These are phyloP conservation scores for Ascocoryne sarcoides DNA, from an alignment of 2,329 filamentous ascomycete genomes.

Conservation along the genomic window DNA sequence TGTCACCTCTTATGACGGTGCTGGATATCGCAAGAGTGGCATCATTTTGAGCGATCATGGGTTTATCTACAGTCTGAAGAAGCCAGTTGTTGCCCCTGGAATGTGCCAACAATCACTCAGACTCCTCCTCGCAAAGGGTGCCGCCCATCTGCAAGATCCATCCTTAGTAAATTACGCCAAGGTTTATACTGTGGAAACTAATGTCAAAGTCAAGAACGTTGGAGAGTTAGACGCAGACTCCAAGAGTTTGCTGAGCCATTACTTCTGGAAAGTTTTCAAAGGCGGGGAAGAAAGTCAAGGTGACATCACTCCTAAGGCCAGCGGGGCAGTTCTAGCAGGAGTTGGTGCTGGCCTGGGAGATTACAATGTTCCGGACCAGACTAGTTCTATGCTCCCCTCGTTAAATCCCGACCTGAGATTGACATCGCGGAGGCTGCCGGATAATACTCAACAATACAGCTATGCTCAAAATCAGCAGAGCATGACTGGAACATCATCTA, in stretches of 20 bases:
- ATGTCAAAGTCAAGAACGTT: conserved; percentile 22
- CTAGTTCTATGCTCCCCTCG: too few species aligned
- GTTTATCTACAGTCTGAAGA: conserved; percentile 12
- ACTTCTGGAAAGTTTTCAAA: conserved; percentile 7
- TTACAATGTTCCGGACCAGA: too few species aligned
- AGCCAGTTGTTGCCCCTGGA: conserved; percentile 3
- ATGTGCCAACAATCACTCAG: conserved; percentile 13
- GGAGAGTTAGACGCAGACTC: conserved; percentile 16
- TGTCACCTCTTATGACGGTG: conserved; percentile 13
- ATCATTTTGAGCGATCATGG: conserved; percentile 19
- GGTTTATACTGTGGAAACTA: conserved; percentile 16
- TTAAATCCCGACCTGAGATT: too few species aligned
- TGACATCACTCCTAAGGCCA: neutral
- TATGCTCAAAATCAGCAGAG: neutral
- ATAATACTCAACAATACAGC: too few species aligned
- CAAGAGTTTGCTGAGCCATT: conserved; percentile 4
- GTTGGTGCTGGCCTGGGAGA: conserved; percentile 1
- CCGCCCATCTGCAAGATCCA: conserved; percentile 7
- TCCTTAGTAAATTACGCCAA: conserved; percentile 18
- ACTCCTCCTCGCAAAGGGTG: conserved; percentile 8
- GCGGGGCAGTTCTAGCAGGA: neutral
- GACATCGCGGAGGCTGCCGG: too few species aligned
- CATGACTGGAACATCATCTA: neutral
- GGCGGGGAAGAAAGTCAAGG: conserved; percentile 1
- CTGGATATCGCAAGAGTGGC: conserved; percentile 13